phyloP scores from a whole-genome alignment of 495 filamentous ascomycete genomes.

The Mytilinidion resinicola region DNA sequence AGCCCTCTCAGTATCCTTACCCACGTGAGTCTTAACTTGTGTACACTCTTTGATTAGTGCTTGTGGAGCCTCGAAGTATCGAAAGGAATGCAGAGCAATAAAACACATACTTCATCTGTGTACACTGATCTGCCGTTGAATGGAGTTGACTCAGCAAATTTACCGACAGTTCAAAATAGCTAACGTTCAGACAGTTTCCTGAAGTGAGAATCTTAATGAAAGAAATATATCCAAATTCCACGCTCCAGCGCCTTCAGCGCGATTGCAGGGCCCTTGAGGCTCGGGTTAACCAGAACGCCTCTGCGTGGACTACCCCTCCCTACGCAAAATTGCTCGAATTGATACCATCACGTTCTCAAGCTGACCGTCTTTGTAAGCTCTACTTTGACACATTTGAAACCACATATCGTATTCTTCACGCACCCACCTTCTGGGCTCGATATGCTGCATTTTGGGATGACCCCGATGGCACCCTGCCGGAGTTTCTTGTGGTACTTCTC shows the following conservation, averaged over 20 bases:
- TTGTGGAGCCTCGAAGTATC: background rate
- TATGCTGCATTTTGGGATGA: constrained; percentile 11
- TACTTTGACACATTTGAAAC: constrained; percentile 22
- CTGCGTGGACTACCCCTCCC: background rate
- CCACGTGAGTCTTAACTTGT: constrained; percentile 1
- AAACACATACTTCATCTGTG: no score
- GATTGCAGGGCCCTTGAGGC: constrained; percentile 12
- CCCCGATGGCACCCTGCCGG: background rate
- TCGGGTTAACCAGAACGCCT: background rate
- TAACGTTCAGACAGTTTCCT: constrained; percentile 13
- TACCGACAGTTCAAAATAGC: background rate
- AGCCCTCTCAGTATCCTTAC: constrained; percentile 12
- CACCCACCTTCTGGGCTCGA: constrained; percentile 9
- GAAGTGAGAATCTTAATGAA: constrained; percentile 17
- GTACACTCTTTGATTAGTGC: background rate
- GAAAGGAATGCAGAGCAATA: no score
- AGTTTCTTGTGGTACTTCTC: constrained; percentile 8
- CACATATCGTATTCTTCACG: constrained; percentile 17
- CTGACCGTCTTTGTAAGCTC: constrained; percentile 5
- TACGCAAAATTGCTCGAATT: constrained; percentile 5
- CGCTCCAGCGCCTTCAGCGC: constrained; percentile 4
- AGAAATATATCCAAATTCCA: constrained; percentile 9
- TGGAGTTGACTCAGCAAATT: background rate
- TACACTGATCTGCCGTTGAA: background rate
- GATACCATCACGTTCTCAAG: constrained; percentile 6